Evolutionary conservation across 1,139 yeast genomes (phyloP).

Genomic region (Suhomyces maxii): DNA sequence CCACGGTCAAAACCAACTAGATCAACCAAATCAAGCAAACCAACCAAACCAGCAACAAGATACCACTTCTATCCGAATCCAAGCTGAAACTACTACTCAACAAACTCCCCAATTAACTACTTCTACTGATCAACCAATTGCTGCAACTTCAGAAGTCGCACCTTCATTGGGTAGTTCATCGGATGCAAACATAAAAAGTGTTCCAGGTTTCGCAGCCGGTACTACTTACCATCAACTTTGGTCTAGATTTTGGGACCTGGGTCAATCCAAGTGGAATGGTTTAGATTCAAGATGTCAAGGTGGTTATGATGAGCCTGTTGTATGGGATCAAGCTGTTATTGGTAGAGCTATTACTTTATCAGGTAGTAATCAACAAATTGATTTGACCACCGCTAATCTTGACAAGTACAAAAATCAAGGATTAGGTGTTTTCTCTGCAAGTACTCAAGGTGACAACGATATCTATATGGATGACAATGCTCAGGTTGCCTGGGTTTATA

Average conservation of each 20-base stretch:
- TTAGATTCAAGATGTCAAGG: slow-evolving; percentile 17
- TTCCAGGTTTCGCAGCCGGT: slow-evolving; percentile 13
- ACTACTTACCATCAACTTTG: slow-evolving; percentile 19
- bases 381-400: slow-evolving; percentile 9
- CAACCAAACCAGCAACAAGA: neutral
- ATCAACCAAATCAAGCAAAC: neutral
- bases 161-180: slow-evolving; percentile 10
- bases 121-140: neutral
- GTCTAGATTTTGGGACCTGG: slow-evolving; percentile 23
- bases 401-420: slow-evolving; percentile 12
- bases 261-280: slow-evolving; percentile 22
- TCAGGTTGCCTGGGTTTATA: slow-evolving; percentile 35
- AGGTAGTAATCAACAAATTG: slow-evolving; percentile 7
- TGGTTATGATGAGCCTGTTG: slow-evolving; percentile 11
- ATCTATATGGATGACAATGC: slow-evolving; percentile 39
- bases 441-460: slow-evolving; percentile 28
- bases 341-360: slow-evolving; percentile 11
- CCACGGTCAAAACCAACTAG: neutral
- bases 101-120: neutral
- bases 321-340: slow-evolving; percentile 17
- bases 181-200: neutral
- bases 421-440: slow-evolving; percentile 31
- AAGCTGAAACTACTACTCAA: slow-evolving; percentile 15
- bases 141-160: slow-evolving; percentile 3
- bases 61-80: slow-evolving; percentile 4